Conservation (phyloP, 441 rosid species). For the Arabidopsis hybrid region DNA sequence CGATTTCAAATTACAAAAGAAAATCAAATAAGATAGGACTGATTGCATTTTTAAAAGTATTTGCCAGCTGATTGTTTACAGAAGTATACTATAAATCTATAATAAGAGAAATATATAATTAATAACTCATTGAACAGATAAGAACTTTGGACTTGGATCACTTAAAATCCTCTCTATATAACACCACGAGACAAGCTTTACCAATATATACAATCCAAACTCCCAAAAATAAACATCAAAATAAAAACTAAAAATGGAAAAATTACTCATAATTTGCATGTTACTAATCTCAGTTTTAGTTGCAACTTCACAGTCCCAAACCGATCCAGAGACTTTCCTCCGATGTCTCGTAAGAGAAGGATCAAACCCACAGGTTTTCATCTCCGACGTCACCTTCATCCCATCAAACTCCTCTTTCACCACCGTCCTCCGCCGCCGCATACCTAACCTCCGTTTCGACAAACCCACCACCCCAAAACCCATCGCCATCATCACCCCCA, state of each 20-base stretch:
- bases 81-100: not conserved
- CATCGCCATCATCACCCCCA: slow-evolving; percentile 43
- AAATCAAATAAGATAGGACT: not conserved
- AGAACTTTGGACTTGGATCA: not conserved
- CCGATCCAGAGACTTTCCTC: slow-evolving; percentile 16
- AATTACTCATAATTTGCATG: not conserved
- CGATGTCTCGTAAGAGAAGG: slow-evolving; percentile 4
- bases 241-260: not conserved
- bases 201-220: not conserved
- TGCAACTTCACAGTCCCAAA: slow-evolving; percentile 26
- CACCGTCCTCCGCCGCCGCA: slow-evolving; percentile 43
- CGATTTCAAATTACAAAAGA: not conserved
- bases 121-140: not conserved
- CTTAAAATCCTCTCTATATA: not conserved
- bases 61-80: not conserved
- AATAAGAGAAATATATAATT: not conserved
- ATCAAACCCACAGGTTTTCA: not conserved
- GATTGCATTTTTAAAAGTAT: not conserved
- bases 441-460: slow-evolving; percentile 49
- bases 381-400: slow-evolving; percentile 37
- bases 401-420: slow-evolving; percentile 47
- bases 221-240: not conserved
- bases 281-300: not conserved
- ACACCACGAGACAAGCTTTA: not conserved
- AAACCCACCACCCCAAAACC: slow-evolving; percentile 50